phyloP scores from a whole-genome alignment of 2,329 filamentous ascomycete genomes.

The Fusarium scirpi region DNA sequence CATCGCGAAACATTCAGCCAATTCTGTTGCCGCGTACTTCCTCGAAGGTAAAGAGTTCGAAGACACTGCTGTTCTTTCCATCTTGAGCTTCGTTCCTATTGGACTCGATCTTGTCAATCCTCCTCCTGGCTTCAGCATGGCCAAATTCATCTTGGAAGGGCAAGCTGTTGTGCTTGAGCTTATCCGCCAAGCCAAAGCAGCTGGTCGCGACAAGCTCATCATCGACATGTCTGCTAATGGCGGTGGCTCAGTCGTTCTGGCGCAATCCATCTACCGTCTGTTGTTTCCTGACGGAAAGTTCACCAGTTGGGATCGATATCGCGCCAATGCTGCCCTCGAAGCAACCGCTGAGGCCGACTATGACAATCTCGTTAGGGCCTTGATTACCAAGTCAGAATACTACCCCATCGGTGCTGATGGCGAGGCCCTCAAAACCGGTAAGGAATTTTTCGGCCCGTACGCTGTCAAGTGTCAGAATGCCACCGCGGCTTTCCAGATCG shows the following conservation, averaged over 20 bases:
- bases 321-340: constrained; percentile 40
- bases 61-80: constrained; percentile 42
- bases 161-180: constrained; percentile 35
- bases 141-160: constrained; percentile 35
- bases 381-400: constrained; percentile 24
- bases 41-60: constrained; percentile 34
- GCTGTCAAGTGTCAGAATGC: constrained; percentile 37
- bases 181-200: constrained; percentile 33
- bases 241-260: constrained; percentile 39
- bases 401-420: constrained; percentile 29
- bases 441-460: constrained; percentile 43
- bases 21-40: constrained; percentile 36
- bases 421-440: constrained; percentile 33
- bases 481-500: constrained; percentile 35
- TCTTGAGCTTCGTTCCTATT: constrained; percentile 43
- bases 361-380: constrained; percentile 17
- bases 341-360: constrained; percentile 35
- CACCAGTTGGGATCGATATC: constrained; percentile 35
- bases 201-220: constrained; percentile 43
- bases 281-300: constrained; percentile 42
- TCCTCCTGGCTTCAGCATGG: constrained; percentile 4
- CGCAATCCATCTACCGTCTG: constrained; percentile 37
- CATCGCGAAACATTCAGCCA: constrained; percentile 29
- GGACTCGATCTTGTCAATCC: constrained; percentile 1
- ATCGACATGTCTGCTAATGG: constrained; percentile 44